Evolutionary conservation across 2,329 filamentous ascomycete species (phyloP), one percentile per base, ranked within the genome.

Genomic region (Penicillium brasilianum): DNA sequence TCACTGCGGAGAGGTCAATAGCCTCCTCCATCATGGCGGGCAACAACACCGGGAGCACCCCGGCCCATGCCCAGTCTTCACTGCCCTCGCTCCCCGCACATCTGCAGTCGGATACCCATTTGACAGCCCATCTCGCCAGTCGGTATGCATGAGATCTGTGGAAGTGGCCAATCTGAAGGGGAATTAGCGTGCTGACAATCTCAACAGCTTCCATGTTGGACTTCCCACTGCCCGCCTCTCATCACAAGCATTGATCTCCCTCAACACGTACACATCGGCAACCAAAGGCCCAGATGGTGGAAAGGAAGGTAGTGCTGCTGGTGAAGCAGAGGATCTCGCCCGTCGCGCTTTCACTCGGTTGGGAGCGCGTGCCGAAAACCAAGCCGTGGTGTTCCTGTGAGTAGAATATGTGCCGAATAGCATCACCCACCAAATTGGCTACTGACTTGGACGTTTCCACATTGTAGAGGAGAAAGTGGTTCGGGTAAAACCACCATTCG

Each of bases 401-500:
- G 92, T 86, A 8, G 46, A 49, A 20, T 6, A 7, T 18, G 8
- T 9, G 11, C 2, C 3, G 14, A 57, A 46, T 18, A n/a, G 3
- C 16, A 28, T 22, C 11, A 20, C 30, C 30, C n/a, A 22, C 16
- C 13, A 6, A 41, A 32, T 56, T 20, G 11, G 48, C 55, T 52
- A 62, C 66, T 75, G 69, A 73, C 69, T 28, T 28, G 37, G 13
- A 53, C 7, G 13, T 10, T 25, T 41, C 9, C 72, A 61, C 77
- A 3, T 34, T 65, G 53, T 67, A 97, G 93, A 67, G 95, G 95
- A 77, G 95, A 99, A 84, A 96, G 93, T 59, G 95, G 95, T 49
- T 89, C 95, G 34, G 95, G 95, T 70, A 99, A 99, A 82, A 97
- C 95, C 0, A 99, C 95, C 0, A 84, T 98, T 71, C 90, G 95